Evolutionary conservation across 2,329 filamentous ascomycete genomes (phyloP).

Genomic region (Botrytis squamosa): DNA sequence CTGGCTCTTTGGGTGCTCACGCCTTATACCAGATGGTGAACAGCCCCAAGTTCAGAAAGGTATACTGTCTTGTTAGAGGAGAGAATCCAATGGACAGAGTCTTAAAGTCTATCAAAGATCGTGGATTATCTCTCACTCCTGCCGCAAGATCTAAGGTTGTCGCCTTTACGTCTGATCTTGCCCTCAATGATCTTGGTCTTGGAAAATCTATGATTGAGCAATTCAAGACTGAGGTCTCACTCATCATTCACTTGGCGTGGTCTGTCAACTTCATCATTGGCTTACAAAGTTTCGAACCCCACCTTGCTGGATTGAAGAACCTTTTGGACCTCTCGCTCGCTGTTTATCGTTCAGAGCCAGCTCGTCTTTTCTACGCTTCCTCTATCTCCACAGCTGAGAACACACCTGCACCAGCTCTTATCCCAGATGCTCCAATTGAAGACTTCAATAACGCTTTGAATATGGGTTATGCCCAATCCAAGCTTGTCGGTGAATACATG

Average conservation of each 20-base stretch:
- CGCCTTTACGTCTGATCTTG: conserved; percentile 18
- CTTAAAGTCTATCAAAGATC: conserved; percentile 16
- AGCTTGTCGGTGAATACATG: conserved; percentile 50
- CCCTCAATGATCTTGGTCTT: conserved; percentile 16
- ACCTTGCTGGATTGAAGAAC: conserved; percentile 32
- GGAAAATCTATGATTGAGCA: conserved; percentile 28
- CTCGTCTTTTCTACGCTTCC: conserved; percentile 42
- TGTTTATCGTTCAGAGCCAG: conserved; percentile 36
- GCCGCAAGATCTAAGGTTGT: conserved; percentile 15
- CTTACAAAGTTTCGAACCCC: conserved; percentile 28
- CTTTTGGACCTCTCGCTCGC: conserved; percentile 20
- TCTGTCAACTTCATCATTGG: conserved; percentile 22
- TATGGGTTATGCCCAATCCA: conserved; percentile 52
- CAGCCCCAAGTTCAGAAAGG: conserved; percentile 51
- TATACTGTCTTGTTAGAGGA: conserved; percentile 55
- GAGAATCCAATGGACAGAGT: conserved; percentile 25
- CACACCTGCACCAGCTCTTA: conserved; percentile 34
- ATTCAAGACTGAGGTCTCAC: conserved; percentile 40
- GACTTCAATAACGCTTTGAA: conserved; percentile 41
- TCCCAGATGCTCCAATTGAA: conserved; percentile 40
- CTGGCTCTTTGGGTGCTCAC: conserved; percentile 63
- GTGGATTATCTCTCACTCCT: conserved; percentile 16
- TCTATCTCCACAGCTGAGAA: conserved; percentile 40
- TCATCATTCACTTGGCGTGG: conserved; percentile 29
- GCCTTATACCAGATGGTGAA: conserved; percentile 58